Conservation (phyloP, 768 basidiomycete species). For the Hemileccinum rubropunctum region DNA sequence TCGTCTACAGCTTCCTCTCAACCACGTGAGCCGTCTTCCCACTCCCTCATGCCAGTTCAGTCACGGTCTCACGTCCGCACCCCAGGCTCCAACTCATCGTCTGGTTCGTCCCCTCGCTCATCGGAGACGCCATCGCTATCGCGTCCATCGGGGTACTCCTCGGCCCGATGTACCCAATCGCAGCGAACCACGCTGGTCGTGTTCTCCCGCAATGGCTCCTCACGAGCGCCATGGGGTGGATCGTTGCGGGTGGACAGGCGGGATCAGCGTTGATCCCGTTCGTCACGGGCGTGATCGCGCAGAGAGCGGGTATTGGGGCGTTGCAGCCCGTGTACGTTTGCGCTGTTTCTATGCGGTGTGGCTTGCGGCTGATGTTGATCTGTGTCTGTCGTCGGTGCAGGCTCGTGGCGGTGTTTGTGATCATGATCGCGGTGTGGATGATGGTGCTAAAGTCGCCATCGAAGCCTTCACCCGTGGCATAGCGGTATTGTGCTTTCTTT, state of each 20-base stretch:
- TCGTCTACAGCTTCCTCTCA: constrained; percentile 46
- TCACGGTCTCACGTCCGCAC: not conserved
- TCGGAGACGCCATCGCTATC: constrained; percentile 51
- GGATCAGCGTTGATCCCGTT: constrained; percentile 70
- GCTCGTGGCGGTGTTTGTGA: constrained; percentile 35
- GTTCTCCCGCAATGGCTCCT: constrained; percentile 70
- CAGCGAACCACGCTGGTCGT: constrained; percentile 62
- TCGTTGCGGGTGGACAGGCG: constrained; percentile 61
- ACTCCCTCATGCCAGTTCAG: not conserved
- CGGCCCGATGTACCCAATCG: constrained; percentile 47
- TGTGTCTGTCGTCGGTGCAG: constrained; percentile 18
- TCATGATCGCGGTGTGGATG: constrained; percentile 37
- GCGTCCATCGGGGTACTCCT: constrained; percentile 49
- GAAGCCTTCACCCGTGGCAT: too few species aligned
- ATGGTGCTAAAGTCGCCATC: constrained; percentile 24
- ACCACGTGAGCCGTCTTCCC: constrained; percentile 27
- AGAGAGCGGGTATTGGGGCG: constrained; percentile 45
- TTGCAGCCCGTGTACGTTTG: constrained; percentile 31
- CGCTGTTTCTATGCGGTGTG: too few species aligned
- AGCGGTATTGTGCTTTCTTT: too few species aligned
- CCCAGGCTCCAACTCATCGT: constrained; percentile 49
- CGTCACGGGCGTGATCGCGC: constrained; percentile 64
- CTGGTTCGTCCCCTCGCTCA: constrained; percentile 51
- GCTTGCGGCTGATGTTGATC: not conserved
- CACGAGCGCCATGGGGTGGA: constrained; percentile 59